A percentile compares a stretch with the other conserved stretches of the same genome.
phyloP scores from a whole-genome alignment of 2,329 filamentous ascomycete species.

The Tolypocladium capitatum region DNA sequence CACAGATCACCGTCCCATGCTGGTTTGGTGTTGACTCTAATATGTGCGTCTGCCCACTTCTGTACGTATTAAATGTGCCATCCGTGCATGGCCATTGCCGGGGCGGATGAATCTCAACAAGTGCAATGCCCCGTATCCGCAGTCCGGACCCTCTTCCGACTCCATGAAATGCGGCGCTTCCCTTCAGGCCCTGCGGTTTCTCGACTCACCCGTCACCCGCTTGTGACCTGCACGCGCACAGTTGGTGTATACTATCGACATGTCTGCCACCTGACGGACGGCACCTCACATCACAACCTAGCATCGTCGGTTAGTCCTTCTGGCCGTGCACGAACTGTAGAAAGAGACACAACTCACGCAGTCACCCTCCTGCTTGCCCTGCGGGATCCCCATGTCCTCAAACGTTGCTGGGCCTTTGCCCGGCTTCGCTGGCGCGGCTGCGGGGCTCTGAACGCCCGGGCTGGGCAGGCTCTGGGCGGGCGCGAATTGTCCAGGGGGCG shows the following conservation, averaged over 20 bases:
- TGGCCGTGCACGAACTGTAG: background rate
- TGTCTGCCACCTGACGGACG: background rate
- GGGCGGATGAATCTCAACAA: background rate
- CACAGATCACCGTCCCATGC: no score
- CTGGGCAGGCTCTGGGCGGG: constrained; percentile 7
- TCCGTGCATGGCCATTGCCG: background rate
- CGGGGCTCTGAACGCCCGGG: constrained; percentile 15
- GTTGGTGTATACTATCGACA: background rate
- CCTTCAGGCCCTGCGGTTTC: background rate
- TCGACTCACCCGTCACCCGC: background rate
- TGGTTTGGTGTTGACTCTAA: no score
- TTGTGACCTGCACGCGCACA: background rate
- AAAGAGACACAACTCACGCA: constrained; percentile 52
- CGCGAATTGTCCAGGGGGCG: constrained; percentile 18
- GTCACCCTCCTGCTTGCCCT: constrained; percentile 71
- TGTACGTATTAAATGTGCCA: no score
- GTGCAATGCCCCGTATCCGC: no score
- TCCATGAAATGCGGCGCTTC: background rate
- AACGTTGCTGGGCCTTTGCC: constrained; percentile 84
- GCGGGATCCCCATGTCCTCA: constrained; percentile 93
- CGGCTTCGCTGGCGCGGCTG: constrained; percentile 20
- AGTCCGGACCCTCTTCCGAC: background rate
- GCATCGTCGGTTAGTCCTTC: background rate
- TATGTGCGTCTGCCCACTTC: no score
- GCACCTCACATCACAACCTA: constrained; percentile 14